These are phyloP conservation scores for Xerocomellus dryophilus DNA, from an alignment of 768 basidiomycete genomes.

Conservation along the genomic window DNA sequence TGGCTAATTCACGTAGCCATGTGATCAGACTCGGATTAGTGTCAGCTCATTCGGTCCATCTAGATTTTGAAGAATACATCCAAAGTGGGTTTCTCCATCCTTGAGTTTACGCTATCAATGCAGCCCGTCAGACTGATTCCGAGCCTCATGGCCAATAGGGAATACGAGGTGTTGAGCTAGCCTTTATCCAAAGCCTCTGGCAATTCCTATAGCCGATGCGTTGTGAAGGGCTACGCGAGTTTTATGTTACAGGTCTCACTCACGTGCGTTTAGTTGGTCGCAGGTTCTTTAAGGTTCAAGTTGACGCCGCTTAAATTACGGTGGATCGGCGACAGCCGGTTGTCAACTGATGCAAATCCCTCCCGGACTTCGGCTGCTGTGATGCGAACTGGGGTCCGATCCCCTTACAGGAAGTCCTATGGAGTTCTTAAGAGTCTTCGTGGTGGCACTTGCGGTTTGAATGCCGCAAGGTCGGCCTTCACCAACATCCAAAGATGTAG, in stretches of 20 bases:
- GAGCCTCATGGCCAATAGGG: background rate
- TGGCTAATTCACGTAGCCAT: slow-evolving; percentile 7
- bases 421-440: background rate
- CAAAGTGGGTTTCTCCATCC: background rate
- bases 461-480: background rate
- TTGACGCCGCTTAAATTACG: slow-evolving; percentile 10
- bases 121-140: background rate
- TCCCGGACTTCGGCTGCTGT: too few species aligned
- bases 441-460: background rate
- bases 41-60: background rate
- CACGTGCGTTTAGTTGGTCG: background rate
- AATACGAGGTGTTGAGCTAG: background rate
- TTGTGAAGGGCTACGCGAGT: background rate
- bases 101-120: background rate
- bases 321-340: slow-evolving; percentile 1
- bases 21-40: too few species aligned
- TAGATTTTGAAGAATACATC: background rate
- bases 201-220: background rate
- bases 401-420: background rate
- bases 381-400: background rate
- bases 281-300: background rate
- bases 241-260: slow-evolving; percentile 3
- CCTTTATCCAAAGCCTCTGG: background rate
- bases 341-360: slow-evolving; percentile 3
- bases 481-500: background rate